Evolutionary conservation across 768 basidiomycete genomes (phyloP), one percentile per base, ranked within the genome.

Genomic region (Pilatotrama ljubarskyi): DNA sequence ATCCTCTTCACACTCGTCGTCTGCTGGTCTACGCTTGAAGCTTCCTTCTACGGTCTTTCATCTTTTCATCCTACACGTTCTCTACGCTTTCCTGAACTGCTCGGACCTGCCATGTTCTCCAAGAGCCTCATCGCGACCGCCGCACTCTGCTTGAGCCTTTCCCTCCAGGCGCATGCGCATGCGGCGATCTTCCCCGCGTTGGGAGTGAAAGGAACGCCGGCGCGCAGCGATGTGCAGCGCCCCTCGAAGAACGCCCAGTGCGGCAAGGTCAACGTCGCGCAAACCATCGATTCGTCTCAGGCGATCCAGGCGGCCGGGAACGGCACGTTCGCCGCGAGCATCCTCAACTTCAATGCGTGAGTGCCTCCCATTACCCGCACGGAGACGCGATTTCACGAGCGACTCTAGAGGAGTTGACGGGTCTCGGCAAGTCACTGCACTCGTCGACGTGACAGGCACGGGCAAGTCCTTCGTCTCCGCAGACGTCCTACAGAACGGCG

Each of bases 321-420:
- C 49, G 81, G 81, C 32, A 59, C 74, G 0, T 78, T 83, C 68
- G 69, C 70, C 6, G 75, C 73, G 22, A 77, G 71, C 25, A 73
- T 73, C 55, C 77, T 70, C 43, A 76, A 80, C 70, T 83, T 82
- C 67, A 82, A 83, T 59, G 74, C 59, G 83, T 83, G 65, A 46
- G 76, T 59, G 20, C 11, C 17, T 14, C 20, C 20, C 15, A 18
- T 29, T 36, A 14, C 20, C 41, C 41, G n/a, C 14, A 10, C 15
- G 35, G 15, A 36, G 40, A 43, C 25, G 47, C 24, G 50, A 37
- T 17, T 29, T 18, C 20, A n/a, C 36, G 4, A 38, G 26, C 18
- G 3, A 25, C 17, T 11, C 26, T 25, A 80, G 80, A 49, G 78
- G 78, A 11, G 36, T 46, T 8, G 82, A 83, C 68, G 83, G 83